Base-by-base conservation (phyloP, 2,329 filamentous ascomycete genomes). In the Gnomoniopsis smithogilvyi region DNA sequence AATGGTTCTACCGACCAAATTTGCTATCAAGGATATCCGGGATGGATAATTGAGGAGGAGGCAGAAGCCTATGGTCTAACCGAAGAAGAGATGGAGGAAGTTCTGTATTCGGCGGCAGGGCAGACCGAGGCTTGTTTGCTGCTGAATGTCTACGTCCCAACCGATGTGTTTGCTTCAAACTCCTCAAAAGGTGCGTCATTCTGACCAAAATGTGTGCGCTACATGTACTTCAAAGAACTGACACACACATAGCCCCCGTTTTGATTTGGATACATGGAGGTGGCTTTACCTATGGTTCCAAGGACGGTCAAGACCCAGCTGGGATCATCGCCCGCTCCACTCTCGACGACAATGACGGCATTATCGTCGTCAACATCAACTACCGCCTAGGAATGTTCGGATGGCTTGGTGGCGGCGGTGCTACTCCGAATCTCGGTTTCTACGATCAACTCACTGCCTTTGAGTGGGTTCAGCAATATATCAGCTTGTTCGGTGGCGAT, bases 381-480 rank as follows among this genome's bases (percentile, higher is more conserved):
- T 82, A 83, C 62, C 72, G 79, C 17, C 66, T 79, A 2, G 78
- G 78, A 15, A 75, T 78, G 0, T 80, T 74, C 61, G 79, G 80
- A 0, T 82, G 75, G 59, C 70, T 81, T 0, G 74, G 74, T 6
- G 78, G 78, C 3, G 59, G 51, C 14, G 38, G 33, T 2, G 30
- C 54, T 33, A 68, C 72, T 1, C 73, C 79, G 0, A 82, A 82
- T 62, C 74, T 74, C 6, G 74, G 71, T 1, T 49, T 75, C 26
- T 69, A 72, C 63, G 72, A 74, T 58, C 71, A 74, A 54, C 69
- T 72, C 36, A 67, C 71, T 17, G 73, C 73, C 7, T 67, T 78
- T n/a, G 64, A 78, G 62, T 79, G 77, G 77, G 73, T 75, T 2
- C 70, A 77, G 45, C 64, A 74, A 26, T 73, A 77, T 60, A 75